Evolutionary conservation across 768 basidiomycete genomes (phyloP).

Genomic region (Chlorophyllum brunneum): DNA sequence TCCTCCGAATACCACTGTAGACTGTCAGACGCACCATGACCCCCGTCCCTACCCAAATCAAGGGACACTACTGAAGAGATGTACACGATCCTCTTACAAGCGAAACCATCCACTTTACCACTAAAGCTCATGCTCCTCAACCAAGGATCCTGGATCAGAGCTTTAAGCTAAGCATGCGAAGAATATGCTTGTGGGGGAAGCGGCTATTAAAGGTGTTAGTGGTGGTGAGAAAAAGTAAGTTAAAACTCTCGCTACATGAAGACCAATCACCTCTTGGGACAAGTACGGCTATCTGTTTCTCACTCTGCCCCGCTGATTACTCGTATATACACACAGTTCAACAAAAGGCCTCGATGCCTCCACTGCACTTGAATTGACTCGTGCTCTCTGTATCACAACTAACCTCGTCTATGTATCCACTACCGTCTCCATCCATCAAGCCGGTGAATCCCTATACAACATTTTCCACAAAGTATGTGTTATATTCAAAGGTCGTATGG

Average conservation of each 20-base stretch:
- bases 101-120: constrained; percentile 72
- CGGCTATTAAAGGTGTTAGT: constrained; percentile 66
- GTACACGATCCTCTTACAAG: too few species aligned
- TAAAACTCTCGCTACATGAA: constrained; percentile 61
- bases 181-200: constrained; percentile 76
- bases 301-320: background rate
- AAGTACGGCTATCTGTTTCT: constrained; percentile 43
- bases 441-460: constrained; percentile 62
- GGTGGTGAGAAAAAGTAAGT: constrained; percentile 83
- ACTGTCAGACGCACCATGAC: constrained; percentile 74
- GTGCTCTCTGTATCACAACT: constrained; percentile 60
- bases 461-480: constrained; percentile 74
- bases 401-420: constrained; percentile 52
- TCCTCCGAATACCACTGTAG: constrained; percentile 54
- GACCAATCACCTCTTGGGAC: constrained; percentile 70
- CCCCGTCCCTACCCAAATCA: constrained; percentile 60
- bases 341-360: constrained; percentile 65
- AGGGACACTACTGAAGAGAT: constrained; percentile 69
- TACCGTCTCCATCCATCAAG: constrained; percentile 82
- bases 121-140: constrained; percentile 63
- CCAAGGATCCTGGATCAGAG: constrained; percentile 38
- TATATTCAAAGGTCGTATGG: constrained; percentile 70
- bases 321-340: constrained; percentile 40
- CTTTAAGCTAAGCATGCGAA: constrained; percentile 75
- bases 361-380: constrained; percentile 72